Evolutionary conservation across 495 filamentous ascomycete species (phyloP), one percentile per base, ranked within the genome.

Genomic region (Copromyces sp.): DNA sequence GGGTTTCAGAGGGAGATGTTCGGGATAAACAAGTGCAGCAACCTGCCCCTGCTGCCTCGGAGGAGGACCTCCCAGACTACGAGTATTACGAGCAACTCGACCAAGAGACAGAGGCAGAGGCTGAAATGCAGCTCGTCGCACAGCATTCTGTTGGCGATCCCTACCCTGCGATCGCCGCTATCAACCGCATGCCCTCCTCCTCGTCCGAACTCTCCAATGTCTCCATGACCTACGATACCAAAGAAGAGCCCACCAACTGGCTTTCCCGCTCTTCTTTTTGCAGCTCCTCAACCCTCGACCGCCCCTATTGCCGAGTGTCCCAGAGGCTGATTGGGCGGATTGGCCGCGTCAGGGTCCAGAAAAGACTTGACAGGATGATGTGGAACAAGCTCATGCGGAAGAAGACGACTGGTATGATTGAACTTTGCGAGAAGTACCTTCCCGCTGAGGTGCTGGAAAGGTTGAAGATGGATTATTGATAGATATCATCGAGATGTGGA

Each of bases 231-330:
- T 9, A 47, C 1, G 45, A 47, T n/a, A 1, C 3, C 45, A 20
- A 24, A 47, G 45, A 47, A 12, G 2, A 53, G n/a, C 20, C 0
- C 20, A 4, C 20, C 20, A 9, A 53, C 20, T 24, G n/a, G 44
- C 3, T 9, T 0, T 20, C 20, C 2, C 5, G 0, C 2, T 2
- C 45, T n/a, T 53, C 45, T 9, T 24, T 3, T 20, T 9, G 4
- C 45, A 12, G 0, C 9, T 14, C 20, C 20, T 53, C 20, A 12
- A 0, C 4, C 2, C 5, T 53, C 4, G 3, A 12, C 20, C 24
- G 4, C 2, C 2, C 45, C 0, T 2, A 5, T 14, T 7, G 0
- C 0, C 45, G 4, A 14, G 11, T 1, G 3, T 3, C 4, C 11
- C 20, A 29, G 12, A 29, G 5, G 45, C 45, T 2, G 4, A 29